Evolutionary conservation across 202 grass and related monocot genomes (phyloP).

Genomic region (Carex arenaria): DNA sequence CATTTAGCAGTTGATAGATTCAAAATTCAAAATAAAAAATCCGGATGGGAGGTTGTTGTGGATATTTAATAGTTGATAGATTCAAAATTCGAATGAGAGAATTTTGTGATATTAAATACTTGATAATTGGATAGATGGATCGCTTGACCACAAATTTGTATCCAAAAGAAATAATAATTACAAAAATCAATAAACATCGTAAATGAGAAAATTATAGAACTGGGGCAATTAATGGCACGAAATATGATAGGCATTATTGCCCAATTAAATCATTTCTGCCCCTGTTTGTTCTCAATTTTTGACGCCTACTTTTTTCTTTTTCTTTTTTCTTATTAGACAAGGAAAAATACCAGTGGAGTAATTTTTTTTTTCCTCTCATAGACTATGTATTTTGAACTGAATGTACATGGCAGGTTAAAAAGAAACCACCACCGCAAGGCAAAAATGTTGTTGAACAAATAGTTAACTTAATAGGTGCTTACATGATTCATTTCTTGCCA

Average conservation of each 20-base stretch:
- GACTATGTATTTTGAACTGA: not conserved
- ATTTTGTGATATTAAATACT: no score
- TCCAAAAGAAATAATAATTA: no score
- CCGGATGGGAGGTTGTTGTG: no score
- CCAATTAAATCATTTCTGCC: no score
- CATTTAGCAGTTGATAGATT: no score
- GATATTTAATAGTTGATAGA: no score
- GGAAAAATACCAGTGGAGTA: not conserved
- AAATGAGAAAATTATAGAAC: not conserved
- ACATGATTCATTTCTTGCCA: constrained; percentile 44
- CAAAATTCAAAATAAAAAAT: no score
- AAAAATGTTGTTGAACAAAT: not conserved
- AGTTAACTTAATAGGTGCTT: not conserved
- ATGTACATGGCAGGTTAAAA: not conserved
- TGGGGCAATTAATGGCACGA: not conserved
- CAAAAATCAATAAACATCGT: no score
- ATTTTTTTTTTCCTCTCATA: not conserved
- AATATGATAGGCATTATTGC: not conserved
- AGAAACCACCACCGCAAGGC: not conserved
- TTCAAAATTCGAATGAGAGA: no score
- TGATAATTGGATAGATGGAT: no score
- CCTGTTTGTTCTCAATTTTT: no score
- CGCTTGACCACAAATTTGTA: no score
- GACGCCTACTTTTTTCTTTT: not conserved
- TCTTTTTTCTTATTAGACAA: not conserved